Evolutionary conservation across 768 basidiomycete genomes (phyloP).

Genomic region (Mycena floridula): DNA sequence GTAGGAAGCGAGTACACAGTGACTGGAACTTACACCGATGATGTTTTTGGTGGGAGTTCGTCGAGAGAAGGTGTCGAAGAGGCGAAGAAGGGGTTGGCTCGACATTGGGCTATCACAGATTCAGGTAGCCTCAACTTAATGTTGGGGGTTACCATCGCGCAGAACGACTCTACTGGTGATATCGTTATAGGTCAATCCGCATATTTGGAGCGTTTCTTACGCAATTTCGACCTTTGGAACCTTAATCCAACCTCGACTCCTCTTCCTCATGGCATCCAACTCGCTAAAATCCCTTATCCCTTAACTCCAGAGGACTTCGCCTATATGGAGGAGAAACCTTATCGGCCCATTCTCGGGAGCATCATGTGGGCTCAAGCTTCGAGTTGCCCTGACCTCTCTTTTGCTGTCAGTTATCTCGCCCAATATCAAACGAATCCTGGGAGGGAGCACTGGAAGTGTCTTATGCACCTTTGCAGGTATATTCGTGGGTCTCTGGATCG

Average conservation of each 20-base stretch:
- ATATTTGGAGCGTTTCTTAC: neutral
- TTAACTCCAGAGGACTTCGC: conserved; percentile 2
- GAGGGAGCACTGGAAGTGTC: conserved; percentile 19
- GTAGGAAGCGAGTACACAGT: neutral
- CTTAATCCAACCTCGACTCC: neutral
- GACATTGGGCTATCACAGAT: neutral
- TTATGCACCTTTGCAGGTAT: conserved; percentile 22
- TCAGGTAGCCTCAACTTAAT: neutral
- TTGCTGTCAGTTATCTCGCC: conserved; percentile 2
- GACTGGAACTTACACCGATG: conserved; percentile 2
- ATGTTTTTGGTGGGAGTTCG: conserved; percentile 3
- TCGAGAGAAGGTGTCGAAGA: neutral
- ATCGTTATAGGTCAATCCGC: neutral
- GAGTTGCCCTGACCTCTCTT: conserved; percentile 12
- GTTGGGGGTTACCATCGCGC: neutral
- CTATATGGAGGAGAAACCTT: conserved; percentile 14
- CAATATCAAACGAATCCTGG: conserved; percentile 14
- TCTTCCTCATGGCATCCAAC: neutral
- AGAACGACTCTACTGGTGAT: neutral
- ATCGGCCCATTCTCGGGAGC: conserved; percentile 8
- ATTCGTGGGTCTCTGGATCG: conserved; percentile 21
- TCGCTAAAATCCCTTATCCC: neutral
- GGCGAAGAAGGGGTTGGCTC: neutral
- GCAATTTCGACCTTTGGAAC: neutral
- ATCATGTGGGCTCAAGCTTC: conserved; percentile 11